Conservation (phyloP, 768 basidiomycete species). For the Thelephora ganbajun region DNA sequence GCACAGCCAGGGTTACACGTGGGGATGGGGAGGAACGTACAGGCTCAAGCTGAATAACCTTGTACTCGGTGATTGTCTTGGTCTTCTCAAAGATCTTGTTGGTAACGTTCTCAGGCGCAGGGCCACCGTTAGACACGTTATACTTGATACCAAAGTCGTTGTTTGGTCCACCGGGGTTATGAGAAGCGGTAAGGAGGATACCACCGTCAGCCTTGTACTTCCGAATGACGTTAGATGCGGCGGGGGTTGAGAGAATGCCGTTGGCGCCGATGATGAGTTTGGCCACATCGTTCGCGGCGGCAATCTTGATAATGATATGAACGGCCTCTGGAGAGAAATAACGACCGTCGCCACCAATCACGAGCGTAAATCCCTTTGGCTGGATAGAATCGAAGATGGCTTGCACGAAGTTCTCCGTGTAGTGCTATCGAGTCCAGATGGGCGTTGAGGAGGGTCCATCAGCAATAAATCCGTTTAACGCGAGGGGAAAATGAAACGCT, state of each 20-base stretch:
- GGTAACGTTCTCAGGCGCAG: constrained; percentile 94
- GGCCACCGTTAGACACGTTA: constrained; percentile 95
- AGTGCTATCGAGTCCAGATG: constrained; percentile 48
- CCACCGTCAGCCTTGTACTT: constrained; percentile 95
- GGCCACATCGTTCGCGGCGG: constrained; percentile 83
- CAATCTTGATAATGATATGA: constrained; percentile 87
- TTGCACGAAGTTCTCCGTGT: constrained; percentile 98
- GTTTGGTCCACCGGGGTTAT: constrained; percentile 98
- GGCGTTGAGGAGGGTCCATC: constrained; percentile 7
- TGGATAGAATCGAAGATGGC: constrained; percentile 87
- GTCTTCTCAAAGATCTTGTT: constrained; percentile 88
- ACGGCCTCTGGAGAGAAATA: constrained; percentile 79
- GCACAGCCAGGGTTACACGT: constrained; percentile 1
- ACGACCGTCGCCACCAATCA: constrained; percentile 95
- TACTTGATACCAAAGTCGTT: constrained; percentile 99
- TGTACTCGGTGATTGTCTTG: constrained; percentile 77
- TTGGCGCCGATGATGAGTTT: constrained; percentile 90
- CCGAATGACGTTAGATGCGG: constrained; percentile 90
- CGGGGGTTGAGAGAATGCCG: constrained; percentile 90
- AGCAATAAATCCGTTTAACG: neutral
- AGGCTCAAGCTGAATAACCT: constrained; percentile 60
- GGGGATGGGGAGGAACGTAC: neutral
- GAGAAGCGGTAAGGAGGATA: constrained; percentile 90
- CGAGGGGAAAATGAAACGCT: constrained; percentile 1
- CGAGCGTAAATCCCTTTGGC: constrained; percentile 66